Base-by-base conservation (phyloP, 306 rosid species). In the Castanea crenata region DNA sequence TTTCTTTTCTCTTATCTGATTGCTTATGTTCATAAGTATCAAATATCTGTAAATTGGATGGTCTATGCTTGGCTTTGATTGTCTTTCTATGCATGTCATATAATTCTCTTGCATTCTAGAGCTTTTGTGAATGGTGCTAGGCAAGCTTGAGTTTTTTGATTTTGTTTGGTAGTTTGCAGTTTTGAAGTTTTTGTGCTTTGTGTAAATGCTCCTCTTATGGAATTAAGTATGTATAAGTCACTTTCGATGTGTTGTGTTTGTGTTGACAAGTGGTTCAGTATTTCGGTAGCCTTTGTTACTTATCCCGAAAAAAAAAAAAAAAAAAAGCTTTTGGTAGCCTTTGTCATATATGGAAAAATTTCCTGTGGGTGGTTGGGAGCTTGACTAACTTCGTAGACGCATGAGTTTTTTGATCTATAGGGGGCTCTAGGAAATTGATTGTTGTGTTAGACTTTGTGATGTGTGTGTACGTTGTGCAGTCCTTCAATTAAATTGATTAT, bases 11-110 rank as follows among this genome's bases (percentile, higher is more conserved):
- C 9, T n/a, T 68, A 68, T 34, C 27, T 0, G 7, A 31, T 69
- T 80, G 62, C 72, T 74, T 81, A 10, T 76, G 35, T 51, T 74
- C 64, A 21, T 71, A 61, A 52, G 32, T 71, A 11, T 56, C 41
- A 27, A 63, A 6, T 3, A 34, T 65, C 6, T 3, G 25, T 31
- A 11, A 65, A n/a, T 16, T 18, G 49, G 46, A 65, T 65, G 71
- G 41, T 13, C 32, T 15, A 11, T 31, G 23, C 35, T 32, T 65
- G 32, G 49, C 71, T 18, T 34, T 5, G 72, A 13, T 67, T 19
- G 25, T 35, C 21, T 16, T 15, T 59, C 31, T 67, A 34, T 34
- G 72, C 16, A 5, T 35, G 8, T 49, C 41, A 67, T 19, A 13
- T 8, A 11, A 35, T 35, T 15, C 25, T 68, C 52, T 9, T 9